phyloP scores from a whole-genome alignment of 139 green algal genomes.

The Micractinium conductrix region DNA sequence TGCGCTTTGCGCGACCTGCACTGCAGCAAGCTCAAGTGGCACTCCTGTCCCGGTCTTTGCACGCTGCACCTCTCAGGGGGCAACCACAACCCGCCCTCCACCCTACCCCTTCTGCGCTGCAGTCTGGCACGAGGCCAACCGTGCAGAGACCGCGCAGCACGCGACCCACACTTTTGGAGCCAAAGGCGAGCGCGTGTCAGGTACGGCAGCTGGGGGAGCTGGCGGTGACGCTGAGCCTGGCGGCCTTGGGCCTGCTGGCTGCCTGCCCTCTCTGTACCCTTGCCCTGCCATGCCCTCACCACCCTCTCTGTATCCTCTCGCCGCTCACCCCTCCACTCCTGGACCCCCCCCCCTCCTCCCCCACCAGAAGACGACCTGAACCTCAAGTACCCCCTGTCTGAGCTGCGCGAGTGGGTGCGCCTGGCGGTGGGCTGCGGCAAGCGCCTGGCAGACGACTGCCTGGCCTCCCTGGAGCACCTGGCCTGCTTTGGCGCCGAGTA shows the following conservation, averaged over 20 bases:
- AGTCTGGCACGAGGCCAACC: conserved; percentile 33
- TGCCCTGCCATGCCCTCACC: not conserved
- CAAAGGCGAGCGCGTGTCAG: not conserved
- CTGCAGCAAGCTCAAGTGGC: too few species aligned
- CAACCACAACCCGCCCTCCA: not conserved
- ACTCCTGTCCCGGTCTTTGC: too few species aligned
- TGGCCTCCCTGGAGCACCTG: not conserved
- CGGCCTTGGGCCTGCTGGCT: not conserved
- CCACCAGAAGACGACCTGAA: not conserved
- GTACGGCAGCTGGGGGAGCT: not conserved
- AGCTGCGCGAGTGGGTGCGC: conserved; percentile 26
- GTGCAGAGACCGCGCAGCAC: not conserved
- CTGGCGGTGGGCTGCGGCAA: conserved; percentile 15
- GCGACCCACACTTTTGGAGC: conserved; percentile 10
- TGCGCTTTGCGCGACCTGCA: too few species aligned
- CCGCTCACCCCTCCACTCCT: not conserved
- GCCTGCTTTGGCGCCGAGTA: conserved; percentile 16
- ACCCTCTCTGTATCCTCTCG: not conserved
- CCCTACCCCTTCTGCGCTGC: not conserved
- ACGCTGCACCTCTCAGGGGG: too few species aligned
- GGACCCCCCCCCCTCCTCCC: not conserved
- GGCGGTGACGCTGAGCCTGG: too few species aligned
- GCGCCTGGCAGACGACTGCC: not conserved
- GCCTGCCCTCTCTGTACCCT: not conserved
- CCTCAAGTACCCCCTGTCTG: conserved; percentile 3